Evolutionary conservation across 768 basidiomycete species (phyloP), one percentile per base, ranked within the genome.

Genomic region (Gautieria morchelliformis): DNA sequence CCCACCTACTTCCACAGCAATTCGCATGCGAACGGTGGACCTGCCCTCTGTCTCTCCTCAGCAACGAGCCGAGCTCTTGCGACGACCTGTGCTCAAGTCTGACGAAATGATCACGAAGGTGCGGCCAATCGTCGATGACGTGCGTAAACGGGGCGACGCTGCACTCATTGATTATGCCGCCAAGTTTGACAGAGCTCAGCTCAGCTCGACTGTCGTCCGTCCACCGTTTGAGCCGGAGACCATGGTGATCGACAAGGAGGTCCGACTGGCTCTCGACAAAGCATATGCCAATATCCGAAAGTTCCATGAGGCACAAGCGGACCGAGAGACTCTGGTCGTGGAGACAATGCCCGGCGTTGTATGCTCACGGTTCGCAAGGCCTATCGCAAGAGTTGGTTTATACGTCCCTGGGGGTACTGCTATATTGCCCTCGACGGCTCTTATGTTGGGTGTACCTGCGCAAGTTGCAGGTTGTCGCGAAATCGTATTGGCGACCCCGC

Each of bases 401-500:
- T 99, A 99, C 71, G 87, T 99, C 2, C 96, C 96, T 1, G 96
- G 96, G 30, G 96, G 96, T 15, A 98, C 96, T 4, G 96, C 96
- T 2, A 80, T 98, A 47, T 78, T 99, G 17, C 96, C 96, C 12
- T 94, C 91, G 5, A 98, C 96, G 19, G 95, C 96, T 3, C 79
- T 99, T 64, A 97, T 97, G 94, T 83, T 99, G 19, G 95, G 95
- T 59, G 87, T 97, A 30, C 96, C 96, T 15, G 96, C 96, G 2
- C 93, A 96, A 68, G 96, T 97, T 10, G 96, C 96, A 1, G 92
- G 92, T 2, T 98, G 95, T 74, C 83, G 81, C 60, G 81, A 89
- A 64, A 85, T 98, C 61, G 89, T 97, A 40, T 78, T 99, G 59
- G 93, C 96, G 5, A 97, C 96, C 4, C 96, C 96, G n/a, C 95